These are phyloP conservation scores for Penicillium salamii DNA, from an alignment of 495 filamentous ascomycete genomes.

Conservation along the genomic window DNA sequence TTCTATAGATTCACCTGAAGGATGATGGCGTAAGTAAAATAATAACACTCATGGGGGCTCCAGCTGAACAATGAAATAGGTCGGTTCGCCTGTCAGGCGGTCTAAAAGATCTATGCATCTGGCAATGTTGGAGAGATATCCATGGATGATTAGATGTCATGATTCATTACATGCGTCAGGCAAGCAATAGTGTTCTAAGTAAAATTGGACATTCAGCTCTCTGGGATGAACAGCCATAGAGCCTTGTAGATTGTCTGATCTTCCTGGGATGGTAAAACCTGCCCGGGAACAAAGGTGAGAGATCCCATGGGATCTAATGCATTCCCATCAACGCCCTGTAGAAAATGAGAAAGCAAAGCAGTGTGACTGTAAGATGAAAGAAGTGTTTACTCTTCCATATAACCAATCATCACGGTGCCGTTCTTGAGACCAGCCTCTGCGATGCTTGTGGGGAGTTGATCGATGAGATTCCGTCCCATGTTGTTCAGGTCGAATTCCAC, in stretches of 20 bases:
- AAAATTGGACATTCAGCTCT: background rate
- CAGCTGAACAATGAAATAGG: too few relatives aligned
- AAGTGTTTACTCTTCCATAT: slow-evolving; percentile 58
- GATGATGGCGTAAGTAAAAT: too few relatives aligned
- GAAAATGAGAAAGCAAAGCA: slow-evolving; percentile 4
- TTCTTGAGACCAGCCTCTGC: slow-evolving; percentile 84
- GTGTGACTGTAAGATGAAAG: background rate
- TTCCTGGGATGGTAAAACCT: background rate
- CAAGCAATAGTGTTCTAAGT: background rate
- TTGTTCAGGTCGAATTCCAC: slow-evolving; percentile 80
- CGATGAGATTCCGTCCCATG: slow-evolving; percentile 78
- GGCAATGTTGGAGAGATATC: too few relatives aligned
- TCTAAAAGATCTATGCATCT: too few relatives aligned
- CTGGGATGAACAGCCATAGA: background rate
- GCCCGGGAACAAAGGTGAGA: background rate
- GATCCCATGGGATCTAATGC: slow-evolving; percentile 3
- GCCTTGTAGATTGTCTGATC: background rate
- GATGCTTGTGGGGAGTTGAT: slow-evolving; percentile 66
- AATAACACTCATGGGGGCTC: too few relatives aligned
- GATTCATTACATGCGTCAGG: slow-evolving; percentile 2
- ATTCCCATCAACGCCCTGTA: slow-evolving; percentile 13
- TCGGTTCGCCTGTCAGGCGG: too few relatives aligned
- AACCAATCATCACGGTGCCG: slow-evolving; percentile 91
- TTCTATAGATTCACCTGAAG: too few relatives aligned
- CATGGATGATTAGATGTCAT: slow-evolving; percentile 4